These are phyloP conservation scores for Talaromyces ruber DNA, from an alignment of 495 filamentous ascomycete species.

Conservation along the genomic window DNA sequence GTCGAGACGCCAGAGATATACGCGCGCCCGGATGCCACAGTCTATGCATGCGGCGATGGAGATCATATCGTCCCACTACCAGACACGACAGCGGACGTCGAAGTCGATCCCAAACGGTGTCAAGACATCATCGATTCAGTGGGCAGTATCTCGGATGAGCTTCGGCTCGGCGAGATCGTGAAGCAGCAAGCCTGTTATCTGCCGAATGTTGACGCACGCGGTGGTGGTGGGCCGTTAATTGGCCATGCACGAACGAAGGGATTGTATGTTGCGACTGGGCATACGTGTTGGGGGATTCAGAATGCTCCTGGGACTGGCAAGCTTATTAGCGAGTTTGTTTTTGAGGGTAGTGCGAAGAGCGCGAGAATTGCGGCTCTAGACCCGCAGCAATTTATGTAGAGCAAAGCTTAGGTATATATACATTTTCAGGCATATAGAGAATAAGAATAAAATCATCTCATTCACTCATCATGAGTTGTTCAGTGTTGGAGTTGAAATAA, in stretches of 20 bases:
- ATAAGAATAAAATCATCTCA: neutral
- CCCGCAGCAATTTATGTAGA: constrained; percentile 47
- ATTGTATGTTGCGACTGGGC: constrained; percentile 76
- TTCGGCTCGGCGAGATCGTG: constrained; percentile 70
- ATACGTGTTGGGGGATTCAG: constrained; percentile 98
- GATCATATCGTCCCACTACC: constrained; percentile 72
- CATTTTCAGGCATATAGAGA: neutral
- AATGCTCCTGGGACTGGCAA: constrained; percentile 90
- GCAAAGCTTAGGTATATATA: neutral
- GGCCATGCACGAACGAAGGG: constrained; percentile 69
- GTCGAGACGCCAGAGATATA: constrained; percentile 88
- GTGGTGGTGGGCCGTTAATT: constrained; percentile 63
- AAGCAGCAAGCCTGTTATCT: constrained; percentile 89
- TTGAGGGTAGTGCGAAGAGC: constrained; percentile 70
- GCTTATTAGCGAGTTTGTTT: constrained; percentile 77
- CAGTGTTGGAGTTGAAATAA: neutral
- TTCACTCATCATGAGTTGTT: neutral
- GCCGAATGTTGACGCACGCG: constrained; percentile 58
- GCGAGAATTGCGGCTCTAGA: constrained; percentile 65
- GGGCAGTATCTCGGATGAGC: constrained; percentile 62
- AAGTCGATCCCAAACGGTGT: constrained; percentile 67
- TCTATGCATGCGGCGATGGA: constrained; percentile 91
- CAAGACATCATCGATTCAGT: constrained; percentile 85
- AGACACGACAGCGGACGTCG: constrained; percentile 63
- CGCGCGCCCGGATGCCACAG: constrained; percentile 75